Percentiles rank a stretch among this genome's conserved stretches.
Evolutionary conservation across 768 basidiomycete species (phyloP).

Genomic region (Asterophora parasitica): DNA sequence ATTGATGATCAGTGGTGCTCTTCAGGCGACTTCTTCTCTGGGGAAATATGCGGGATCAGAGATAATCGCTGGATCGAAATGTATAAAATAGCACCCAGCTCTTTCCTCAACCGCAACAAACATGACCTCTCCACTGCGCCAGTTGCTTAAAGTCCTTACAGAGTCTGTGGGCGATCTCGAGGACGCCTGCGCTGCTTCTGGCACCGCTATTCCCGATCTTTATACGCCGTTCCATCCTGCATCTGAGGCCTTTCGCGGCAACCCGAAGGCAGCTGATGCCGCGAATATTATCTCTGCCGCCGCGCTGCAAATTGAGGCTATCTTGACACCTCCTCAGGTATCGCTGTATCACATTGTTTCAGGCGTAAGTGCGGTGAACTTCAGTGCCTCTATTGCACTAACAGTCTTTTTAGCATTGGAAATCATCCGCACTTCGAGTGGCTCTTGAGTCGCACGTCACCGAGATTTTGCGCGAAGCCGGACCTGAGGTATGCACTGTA

Average conservation of each 20-base stretch:
- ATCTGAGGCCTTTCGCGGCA: slow-evolving; percentile 17
- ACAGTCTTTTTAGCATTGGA: background rate
- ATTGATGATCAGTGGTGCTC: too few relatives aligned
- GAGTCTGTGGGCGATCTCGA: background rate
- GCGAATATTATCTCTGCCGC: slow-evolving; percentile 19
- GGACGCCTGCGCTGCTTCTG: slow-evolving; percentile 8
- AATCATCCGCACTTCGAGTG: slow-evolving; percentile 22
- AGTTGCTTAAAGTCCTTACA: slow-evolving; percentile 1
- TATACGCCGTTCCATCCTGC: slow-evolving; percentile 17
- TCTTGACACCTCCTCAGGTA: slow-evolving; percentile 14
- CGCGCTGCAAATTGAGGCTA: slow-evolving; percentile 21
- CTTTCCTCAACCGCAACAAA: background rate
- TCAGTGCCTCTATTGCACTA: background rate
- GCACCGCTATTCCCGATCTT: slow-evolving; percentile 16
- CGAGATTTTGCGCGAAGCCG: slow-evolving; percentile 38
- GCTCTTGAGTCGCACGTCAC: slow-evolving; percentile 31
- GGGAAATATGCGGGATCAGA: too few relatives aligned
- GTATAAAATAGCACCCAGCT: too few relatives aligned
- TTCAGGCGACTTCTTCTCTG: too few relatives aligned
- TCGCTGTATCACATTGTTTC: slow-evolving; percentile 9
- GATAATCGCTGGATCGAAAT: too few relatives aligned
- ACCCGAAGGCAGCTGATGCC: slow-evolving; percentile 15
- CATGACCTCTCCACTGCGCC: slow-evolving; percentile 1
- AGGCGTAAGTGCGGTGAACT: slow-evolving; percentile 5
- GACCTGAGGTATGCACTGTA: slow-evolving; percentile 21